Base-by-base conservation (phyloP, 768 basidiomycete species). In the Boletus eberwhitei region DNA sequence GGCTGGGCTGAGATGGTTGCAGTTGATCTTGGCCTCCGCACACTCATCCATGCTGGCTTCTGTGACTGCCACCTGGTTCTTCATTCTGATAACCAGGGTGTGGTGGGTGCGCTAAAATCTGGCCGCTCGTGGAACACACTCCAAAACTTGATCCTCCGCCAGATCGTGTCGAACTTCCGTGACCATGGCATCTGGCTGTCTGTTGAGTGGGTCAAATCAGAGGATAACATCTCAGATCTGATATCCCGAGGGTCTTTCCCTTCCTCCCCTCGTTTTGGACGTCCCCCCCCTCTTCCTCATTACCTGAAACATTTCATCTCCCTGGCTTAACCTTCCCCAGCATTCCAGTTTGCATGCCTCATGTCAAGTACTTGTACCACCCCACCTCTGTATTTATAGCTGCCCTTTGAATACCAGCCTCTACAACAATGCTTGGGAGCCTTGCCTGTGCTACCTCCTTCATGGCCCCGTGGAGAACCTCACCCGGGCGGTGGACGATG, bases 81-180 rank as follows among this genome's bases (percentile, higher is more conserved):
- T 1, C 66, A 68, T 7, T 78, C 75, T 0, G 77, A 81, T 56
- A 79, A 80, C 52, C 34, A 59, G 8, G 75, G 74, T 0, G 74
- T 78, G 0, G 67, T 81, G 1, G 24, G 45, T 0, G 45, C 54
- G 0, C 22, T 61, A 0, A 49, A 38, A 4, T 24, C 60, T 0
- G 51, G 55, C 3, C 19, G 26, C 8, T 61, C 55, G 3, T 26
- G 29, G 4, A 56, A 22, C 17, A 0, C 34, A 0, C 24, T 32
- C 0, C 59, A 61, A 1, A 61, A 61, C 8, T 8, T 11, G 1
- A 31, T 61, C 9, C 43, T 61, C 1, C 9, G 22, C 3, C 48
- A 44, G 9, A 58, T 62, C 1, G 5, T 52, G 0, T 8, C 49
- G 0, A 44, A 16, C 5, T 48, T 61, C 9, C 19, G 24, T 0